Percentiles rank a stretch among this genome's conserved stretches.
phyloP scores from a whole-genome alignment of 768 basidiomycete species.

The Lactarius pseudohatsudake region DNA sequence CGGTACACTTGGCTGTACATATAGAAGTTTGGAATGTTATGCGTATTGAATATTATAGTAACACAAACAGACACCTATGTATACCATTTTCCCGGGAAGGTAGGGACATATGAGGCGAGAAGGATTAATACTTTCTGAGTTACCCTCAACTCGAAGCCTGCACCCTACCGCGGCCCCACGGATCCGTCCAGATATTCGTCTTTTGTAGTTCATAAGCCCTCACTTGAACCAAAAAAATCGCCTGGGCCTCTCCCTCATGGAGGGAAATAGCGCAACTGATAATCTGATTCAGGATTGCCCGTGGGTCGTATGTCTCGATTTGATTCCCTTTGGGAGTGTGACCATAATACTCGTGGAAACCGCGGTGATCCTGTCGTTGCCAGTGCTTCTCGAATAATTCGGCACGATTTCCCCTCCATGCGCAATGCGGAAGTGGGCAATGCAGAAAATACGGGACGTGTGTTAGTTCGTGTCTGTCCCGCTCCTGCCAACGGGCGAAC shows the following conservation, averaged over 20 bases:
- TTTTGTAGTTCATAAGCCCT: neutral
- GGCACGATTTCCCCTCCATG: constrained; percentile 1
- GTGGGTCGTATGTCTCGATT: constrained; percentile 2
- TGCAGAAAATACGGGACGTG: constrained; percentile 2
- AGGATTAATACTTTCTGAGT: no score
- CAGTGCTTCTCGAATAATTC: neutral
- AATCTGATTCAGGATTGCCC: neutral
- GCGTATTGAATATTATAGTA: no score
- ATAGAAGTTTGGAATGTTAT: no score
- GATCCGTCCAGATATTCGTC: neutral
- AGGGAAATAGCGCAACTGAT: no score
- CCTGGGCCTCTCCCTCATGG: neutral
- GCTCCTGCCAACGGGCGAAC: neutral
- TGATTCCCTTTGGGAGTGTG: neutral
- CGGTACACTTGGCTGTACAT: no score
- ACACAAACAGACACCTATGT: no score
- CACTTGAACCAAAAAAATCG: neutral
- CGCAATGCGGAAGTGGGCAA: neutral
- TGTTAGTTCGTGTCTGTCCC: neutral
- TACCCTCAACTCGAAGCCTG: neutral
- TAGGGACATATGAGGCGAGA: neutral
- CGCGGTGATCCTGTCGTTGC: neutral
- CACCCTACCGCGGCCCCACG: neutral
- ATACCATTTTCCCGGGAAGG: neutral
- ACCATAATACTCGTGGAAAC: neutral